Evolutionary conservation across 352 stramenopile genomes (phyloP), one percentile per base, ranked within the genome.

Genomic region (Phytophthora melonis): DNA sequence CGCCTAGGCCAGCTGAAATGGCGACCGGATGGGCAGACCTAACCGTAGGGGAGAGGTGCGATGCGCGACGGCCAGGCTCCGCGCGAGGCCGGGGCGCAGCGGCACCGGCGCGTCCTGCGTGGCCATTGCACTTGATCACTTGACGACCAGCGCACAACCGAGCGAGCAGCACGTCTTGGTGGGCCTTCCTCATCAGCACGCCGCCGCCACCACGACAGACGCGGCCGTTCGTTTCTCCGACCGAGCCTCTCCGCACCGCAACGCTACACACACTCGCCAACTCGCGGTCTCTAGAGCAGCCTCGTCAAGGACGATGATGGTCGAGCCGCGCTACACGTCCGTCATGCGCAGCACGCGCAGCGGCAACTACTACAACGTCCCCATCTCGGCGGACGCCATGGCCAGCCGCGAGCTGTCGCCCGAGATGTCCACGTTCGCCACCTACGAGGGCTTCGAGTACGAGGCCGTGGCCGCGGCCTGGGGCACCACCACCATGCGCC

Each of bases 341-440:
- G 79, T 90, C 45, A 75, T 90, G 79, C 82, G 82, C 74, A 83
- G 80, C 58, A 86, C 80, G 58, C 77, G 75, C 65, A 90, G 82
- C 66, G 80, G 78, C 64, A 90, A 90, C 53, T 90, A 87, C 63
- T 90, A 90, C 72, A 83, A 88, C 64, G 70, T 90, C 25, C 82
- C 82, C 13, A 68, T 87, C 52, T 68, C 76, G 14, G 58, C 78
- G 19, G 67, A 79, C 25, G 43, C 67, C n/a, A 13, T 71, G 58
- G 52, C 21, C 27, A 60, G 43, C 36, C 61, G 32, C 43, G 70
- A 75, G 50, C 63, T 74, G 16, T 21, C 34, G 27, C 47, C 63
- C 47, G 57, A 78, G 27, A 72, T 65, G 39, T 60, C 62, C 43
- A 73, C 66, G 27, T 70, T 82, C 59, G 25, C 45, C 49, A 60